Evolutionary conservation across 192 early-diverging fungal genomes (phyloP), one percentile per base, ranked within the genome.

Genomic region (Powellomyces hirtus): DNA sequence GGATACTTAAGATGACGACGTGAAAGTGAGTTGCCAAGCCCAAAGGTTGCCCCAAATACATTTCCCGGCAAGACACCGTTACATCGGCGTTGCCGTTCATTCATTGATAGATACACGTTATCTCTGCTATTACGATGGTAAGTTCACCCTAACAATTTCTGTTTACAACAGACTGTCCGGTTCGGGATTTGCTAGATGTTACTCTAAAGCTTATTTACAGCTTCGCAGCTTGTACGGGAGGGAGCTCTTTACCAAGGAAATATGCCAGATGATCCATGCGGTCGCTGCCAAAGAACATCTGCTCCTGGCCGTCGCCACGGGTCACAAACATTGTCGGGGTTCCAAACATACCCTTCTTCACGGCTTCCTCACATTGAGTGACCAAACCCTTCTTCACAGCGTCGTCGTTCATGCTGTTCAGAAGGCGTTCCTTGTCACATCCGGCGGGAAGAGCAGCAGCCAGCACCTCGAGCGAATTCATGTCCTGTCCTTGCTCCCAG

Each of bases 201-300:
- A n/a, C n/a, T n/a, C n/a, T n/a, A n/a, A 49, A 49, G 26, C n/a
- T 49, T 2, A 24, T 49, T 14, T 49, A 49, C 46, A 49, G 4
- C 14, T 49, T 49, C 5, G 46, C n/a, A 16, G 46, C 46, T 24
- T 14, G 44, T 4, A 46, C 22, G 14, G 46, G 46, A 13, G n/a
- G 46, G 2, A 38, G 37, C 56, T 69, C 36, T 26, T 74, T 56
- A 20, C 69, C 67, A 44, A 82, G 50, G 37, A 72, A 77, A 26
- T n/a, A 66, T 8, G 76, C 76, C 10, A 79, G 49, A 8, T 66
- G 70, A 31, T 82, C 81, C 13, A 82, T 38, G 14, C 74, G 70
- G 55, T 82, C 81, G 30, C 70, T 71, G 10, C 81, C 81, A 68
- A 82, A 82, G 55, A 79, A 76, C 8, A 38, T 37, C 44, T 60